phyloP scores from a whole-genome alignment of 305 asterid species.

The Fraxinus baroniana region DNA sequence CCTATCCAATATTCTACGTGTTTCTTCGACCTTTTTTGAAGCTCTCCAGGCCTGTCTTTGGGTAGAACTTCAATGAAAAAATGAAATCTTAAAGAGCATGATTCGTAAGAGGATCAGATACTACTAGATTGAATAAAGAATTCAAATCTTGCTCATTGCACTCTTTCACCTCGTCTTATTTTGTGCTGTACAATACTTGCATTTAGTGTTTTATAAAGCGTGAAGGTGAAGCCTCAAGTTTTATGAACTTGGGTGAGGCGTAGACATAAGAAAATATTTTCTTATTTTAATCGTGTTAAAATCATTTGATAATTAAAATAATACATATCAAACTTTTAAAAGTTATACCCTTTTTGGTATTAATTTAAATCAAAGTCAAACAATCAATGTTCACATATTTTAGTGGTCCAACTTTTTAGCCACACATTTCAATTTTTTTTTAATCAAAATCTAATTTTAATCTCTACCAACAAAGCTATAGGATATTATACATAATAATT shows the following conservation, averaged over 20 bases:
- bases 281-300: neutral
- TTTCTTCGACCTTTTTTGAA: neutral
- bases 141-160: neutral
- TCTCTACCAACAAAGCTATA: no score
- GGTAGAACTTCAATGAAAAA: neutral
- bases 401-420: neutral
- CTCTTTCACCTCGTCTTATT: neutral
- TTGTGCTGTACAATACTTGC: neutral
- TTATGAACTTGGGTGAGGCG: neutral
- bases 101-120: neutral
- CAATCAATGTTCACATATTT: no score
- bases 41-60: neutral
- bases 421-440: no score
- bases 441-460: neutral
- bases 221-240: neutral
- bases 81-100: neutral
- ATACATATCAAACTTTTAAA: neutral
- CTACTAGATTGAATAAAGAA: neutral
- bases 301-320: no score
- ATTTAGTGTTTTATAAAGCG: neutral
- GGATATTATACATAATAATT: no score
- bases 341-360: no score
- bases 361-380: neutral
- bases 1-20: neutral
- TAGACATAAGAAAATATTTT: no score